phyloP scores from a whole-genome alignment of 495 filamentous ascomycete genomes.

The Letharia lupina region DNA sequence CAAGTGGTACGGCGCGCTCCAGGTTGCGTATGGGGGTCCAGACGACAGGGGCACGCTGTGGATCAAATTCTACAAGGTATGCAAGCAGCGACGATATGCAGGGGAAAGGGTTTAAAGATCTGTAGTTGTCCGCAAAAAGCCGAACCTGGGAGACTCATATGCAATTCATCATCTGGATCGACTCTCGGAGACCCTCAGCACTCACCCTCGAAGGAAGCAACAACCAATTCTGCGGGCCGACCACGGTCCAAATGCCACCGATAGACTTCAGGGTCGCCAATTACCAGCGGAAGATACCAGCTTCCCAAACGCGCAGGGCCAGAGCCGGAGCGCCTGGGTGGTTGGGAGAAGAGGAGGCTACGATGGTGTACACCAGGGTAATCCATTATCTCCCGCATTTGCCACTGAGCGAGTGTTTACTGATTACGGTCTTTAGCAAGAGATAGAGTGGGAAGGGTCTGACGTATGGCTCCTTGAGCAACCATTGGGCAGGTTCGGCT shows the following conservation, averaged over 20 bases:
- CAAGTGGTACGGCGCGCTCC: not conserved
- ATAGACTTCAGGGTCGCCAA: not conserved
- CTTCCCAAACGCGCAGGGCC: not conserved
- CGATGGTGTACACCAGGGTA: too few species aligned
- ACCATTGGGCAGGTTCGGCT: too few species aligned
- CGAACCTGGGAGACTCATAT: not conserved
- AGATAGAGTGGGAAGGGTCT: too few species aligned
- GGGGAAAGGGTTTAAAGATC: not conserved
- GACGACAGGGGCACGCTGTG: not conserved
- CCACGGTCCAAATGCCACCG: not conserved
- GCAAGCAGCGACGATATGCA: not conserved
- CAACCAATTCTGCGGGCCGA: not conserved
- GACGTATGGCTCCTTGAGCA: too few species aligned
- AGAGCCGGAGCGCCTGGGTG: not conserved
- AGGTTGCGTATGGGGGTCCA: not conserved
- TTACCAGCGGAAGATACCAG: not conserved
- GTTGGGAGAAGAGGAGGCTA: not conserved
- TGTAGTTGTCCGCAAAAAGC: not conserved
- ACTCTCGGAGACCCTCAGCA: not conserved
- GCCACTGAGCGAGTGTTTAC: too few species aligned
- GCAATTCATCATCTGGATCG: not conserved
- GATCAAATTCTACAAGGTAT: conserved; percentile 4
- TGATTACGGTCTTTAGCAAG: too few species aligned
- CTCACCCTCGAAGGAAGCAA: not conserved
- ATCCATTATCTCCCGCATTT: too few species aligned